A percentile compares a stretch with the other conserved stretches of the same genome.
Evolutionary conservation across 768 basidiomycete species (phyloP).

Genomic region (Amanita rubescens): DNA sequence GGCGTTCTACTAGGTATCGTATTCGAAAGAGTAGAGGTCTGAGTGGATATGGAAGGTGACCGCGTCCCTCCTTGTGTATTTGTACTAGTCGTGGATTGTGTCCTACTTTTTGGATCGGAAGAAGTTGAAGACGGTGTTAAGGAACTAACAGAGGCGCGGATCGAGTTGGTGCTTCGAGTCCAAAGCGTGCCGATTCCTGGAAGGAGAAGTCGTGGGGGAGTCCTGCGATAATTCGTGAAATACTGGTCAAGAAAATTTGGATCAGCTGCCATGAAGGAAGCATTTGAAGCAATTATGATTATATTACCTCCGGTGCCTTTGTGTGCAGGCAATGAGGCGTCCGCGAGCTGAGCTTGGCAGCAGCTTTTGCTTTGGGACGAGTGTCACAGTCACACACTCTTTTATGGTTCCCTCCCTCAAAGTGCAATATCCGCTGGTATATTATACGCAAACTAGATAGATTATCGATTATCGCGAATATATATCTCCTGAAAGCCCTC

Average conservation of each 20-base stretch:
- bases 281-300: slow-evolving; percentile 3
- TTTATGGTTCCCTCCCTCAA: background rate
- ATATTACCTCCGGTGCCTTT: slow-evolving; percentile 2
- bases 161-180: background rate
- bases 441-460: background rate
- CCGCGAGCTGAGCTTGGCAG: background rate
- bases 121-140: background rate
- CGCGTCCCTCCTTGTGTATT: background rate
- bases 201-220: slow-evolving; percentile 18
- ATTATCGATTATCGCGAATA: background rate
- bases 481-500: background rate
- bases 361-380: background rate
- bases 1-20: background rate
- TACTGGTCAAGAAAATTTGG: slow-evolving; percentile 18
- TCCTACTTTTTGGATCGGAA: background rate
- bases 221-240: slow-evolving; percentile 20
- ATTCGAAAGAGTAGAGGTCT: background rate
- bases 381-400: background rate
- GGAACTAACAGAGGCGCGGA: background rate
- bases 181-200: background rate
- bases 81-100: background rate
- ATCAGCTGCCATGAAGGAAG: slow-evolving; percentile 17
- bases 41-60: background rate
- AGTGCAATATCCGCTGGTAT: background rate
- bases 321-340: slow-evolving; percentile 4